Evolutionary conservation across 169 alveolate genomes (phyloP), one percentile per base, ranked within the genome.

Genomic region (Babesia ovis): DNA sequence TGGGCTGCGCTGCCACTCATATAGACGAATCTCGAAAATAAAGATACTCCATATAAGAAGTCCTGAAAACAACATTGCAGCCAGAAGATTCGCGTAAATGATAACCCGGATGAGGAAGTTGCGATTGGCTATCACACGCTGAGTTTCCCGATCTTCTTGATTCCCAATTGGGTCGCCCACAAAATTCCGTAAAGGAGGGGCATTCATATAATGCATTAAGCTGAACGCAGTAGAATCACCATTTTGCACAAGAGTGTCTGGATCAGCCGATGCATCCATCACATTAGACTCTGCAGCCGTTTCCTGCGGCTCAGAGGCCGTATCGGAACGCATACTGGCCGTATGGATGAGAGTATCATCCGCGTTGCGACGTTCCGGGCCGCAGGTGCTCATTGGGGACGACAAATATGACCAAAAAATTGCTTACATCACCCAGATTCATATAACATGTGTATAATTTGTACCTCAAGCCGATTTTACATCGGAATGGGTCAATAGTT

Each of bases 1-100:
- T 16, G 83, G 83, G 18, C 74, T 16, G 29, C 46, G 14, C 53
- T 45, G 71, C 41, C 9, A 20, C 59, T 68, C 58, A 11, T 61
- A 29, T 25, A 57, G 42, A 8, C 46, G 48, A 0, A 27, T n/a
- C 22, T 39, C 34, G 60, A 18, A 73, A 16, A 8, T 54, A 9
- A 73, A 8, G 6, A 73, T 50, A 16, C 37, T 60, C 50, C 46
- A 35, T 8, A 29, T 54, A 2, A 70, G 11, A 59, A 64, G 37
- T 22, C 64, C 74, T 25, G 50, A 31, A 48, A 23, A 20, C 6
- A 50, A 0, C 25, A 64, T n/a, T 3, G 41, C 61, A 9, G 32
- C 50, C n/a, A 29, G 6, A 9, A 64, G 74, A 39, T 64, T 42
- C 12, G 25, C 12, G 50, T 48, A 64, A 16, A 64, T 29, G 31